These are phyloP conservation scores for Hypoxylon sp. DNA, from an alignment of 2,329 filamentous ascomycete genomes.

Conservation along the genomic window DNA sequence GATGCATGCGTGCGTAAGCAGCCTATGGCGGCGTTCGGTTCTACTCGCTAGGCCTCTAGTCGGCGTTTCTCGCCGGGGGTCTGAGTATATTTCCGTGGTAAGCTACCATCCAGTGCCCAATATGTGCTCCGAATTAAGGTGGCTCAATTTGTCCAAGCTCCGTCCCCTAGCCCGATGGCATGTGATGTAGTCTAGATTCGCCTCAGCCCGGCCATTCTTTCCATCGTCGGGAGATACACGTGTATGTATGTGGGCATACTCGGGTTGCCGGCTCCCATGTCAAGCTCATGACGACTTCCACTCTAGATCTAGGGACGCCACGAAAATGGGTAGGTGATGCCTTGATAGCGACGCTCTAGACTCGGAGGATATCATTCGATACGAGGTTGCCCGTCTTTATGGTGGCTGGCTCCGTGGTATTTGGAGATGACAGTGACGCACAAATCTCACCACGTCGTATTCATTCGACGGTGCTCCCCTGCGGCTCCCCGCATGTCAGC, in stretches of 20 bases:
- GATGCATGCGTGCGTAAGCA: constrained; percentile 13
- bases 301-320: constrained; percentile 13
- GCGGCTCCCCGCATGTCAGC: constrained; percentile 26
- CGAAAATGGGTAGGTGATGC: not conserved
- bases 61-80: constrained; percentile 27
- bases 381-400: constrained; percentile 2
- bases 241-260: constrained; percentile 12
- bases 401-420: constrained; percentile 19
- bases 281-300: constrained; percentile 15
- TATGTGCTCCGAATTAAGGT: constrained; percentile 21
- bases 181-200: constrained; percentile 24
- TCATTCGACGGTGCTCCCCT: constrained; percentile 13
- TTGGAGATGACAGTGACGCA: not conserved
- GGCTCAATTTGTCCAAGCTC: constrained; percentile 30
- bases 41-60: constrained; percentile 30
- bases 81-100: constrained; percentile 12
- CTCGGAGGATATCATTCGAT: constrained; percentile 27
- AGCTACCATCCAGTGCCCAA: constrained; percentile 23
- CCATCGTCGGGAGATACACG: constrained; percentile 19
- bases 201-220: constrained; percentile 15
- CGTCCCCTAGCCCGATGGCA: constrained; percentile 18
- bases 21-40: constrained; percentile 14
- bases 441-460: constrained; percentile 15
- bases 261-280: constrained; percentile 10
- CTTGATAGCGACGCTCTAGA: constrained; percentile 27